Base-by-base conservation (phyloP, 2,329 filamentous ascomycete genomes). In the Penicillium vulpinum region DNA sequence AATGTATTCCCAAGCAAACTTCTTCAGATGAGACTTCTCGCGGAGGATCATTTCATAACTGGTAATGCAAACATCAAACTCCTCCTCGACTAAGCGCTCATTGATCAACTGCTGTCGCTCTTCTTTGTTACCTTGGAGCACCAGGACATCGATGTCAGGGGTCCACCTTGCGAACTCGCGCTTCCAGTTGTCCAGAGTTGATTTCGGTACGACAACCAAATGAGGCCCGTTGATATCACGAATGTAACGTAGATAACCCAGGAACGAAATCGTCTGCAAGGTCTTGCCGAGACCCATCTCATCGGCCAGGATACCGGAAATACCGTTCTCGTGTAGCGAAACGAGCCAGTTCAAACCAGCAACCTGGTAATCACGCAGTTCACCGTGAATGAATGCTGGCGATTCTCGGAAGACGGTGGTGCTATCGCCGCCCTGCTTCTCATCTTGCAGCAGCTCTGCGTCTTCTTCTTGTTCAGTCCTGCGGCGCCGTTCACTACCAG, bases 211-310 rank as follows among this genome's bases (percentile, higher is more conserved):
- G 5, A 85, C 89, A 51, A 99, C 85, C 41, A 99, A 81, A 77
- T 99, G 94, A 5, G 94, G 94, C 0, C 94, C 94, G 7, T 85
- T 91, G 65, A 92, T 97, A 60, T 87, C 91, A 76, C 91, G 88
- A 59, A 97, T 86, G 75, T 96, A 94, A 69, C 94, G 88, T 41
- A 99, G 81, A 71, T 99, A 99, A 3, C 94, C 94, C 33, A 99
- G 79, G 77, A 99, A 99, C 2, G 94, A 89, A 58, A 99, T 99
- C 0, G 94, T 99, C 77, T 99, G 94, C 28, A 99, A 78, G 0
- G 94, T 99, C 81, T 99, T 99, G 69, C 94, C 94, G 21, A 99
- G 82, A 76, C 94, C 94, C 94, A 99, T 99, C 78, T 99, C 94
- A 71, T 99, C 94, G 59, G 94, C 94, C 48, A 99, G 81, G 62